phyloP scores from a whole-genome alignment of 2,329 filamentous ascomycete genomes.

The Aschersonia sp. region DNA sequence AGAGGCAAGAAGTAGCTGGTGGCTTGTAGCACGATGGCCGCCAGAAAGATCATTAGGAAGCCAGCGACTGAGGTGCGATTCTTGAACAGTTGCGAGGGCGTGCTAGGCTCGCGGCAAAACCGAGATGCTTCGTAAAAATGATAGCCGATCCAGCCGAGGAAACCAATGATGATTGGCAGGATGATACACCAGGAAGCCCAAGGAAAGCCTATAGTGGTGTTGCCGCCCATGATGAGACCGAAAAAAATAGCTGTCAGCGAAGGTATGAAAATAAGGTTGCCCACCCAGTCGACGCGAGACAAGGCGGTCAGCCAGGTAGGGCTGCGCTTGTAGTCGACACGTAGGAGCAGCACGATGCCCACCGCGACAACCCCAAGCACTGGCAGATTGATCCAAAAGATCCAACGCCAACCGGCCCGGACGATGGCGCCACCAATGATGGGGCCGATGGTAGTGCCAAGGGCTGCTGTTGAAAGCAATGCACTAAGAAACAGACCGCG shows the following conservation, averaged over 20 bases:
- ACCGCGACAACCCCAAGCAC: conserved; percentile 15
- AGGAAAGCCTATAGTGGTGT: conserved; percentile 11
- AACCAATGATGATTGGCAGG: conserved; percentile 24
- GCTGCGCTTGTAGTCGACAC: conserved; percentile 11
- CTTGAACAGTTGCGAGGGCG: conserved; percentile 3
- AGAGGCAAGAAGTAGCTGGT: conserved; percentile 25
- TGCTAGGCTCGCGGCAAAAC: conserved; percentile 1
- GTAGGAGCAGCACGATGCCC: conserved; percentile 20
- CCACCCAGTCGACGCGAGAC: conserved; percentile 22
- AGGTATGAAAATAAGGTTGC: conserved; percentile 22
- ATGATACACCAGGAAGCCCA: conserved; percentile 23
- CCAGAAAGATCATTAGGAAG: conserved; percentile 14
- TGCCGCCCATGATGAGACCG: conserved; percentile 24
- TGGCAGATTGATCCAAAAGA: conserved; percentile 30
- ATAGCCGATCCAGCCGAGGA: conserved; percentile 12
- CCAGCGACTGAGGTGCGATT: conserved; percentile 11
- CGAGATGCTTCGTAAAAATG: not conserved
- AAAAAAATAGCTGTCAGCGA: conserved; percentile 12
- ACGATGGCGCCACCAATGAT: conserved; percentile 15
- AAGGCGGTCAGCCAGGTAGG: not conserved
- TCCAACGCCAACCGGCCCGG: conserved; percentile 25
- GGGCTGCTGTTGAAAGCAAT: conserved; percentile 15
- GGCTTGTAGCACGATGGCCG: conserved; percentile 10
- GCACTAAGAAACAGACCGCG: conserved; percentile 26
- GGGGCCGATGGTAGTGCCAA: conserved; percentile 20